phyloP scores from a whole-genome alignment of 106 monocot species.

The Narthecium ossifragum region DNA sequence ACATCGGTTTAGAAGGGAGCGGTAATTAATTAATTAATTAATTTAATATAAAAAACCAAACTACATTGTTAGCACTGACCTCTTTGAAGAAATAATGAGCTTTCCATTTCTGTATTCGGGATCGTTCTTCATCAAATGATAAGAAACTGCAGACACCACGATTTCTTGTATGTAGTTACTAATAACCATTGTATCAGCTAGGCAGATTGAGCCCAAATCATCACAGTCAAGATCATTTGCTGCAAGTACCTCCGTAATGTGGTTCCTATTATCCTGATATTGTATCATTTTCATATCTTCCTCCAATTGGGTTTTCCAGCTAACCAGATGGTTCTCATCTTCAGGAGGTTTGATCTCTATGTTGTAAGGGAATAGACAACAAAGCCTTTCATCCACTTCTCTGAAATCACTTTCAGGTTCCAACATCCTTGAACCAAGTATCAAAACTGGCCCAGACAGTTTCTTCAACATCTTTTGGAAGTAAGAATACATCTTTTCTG shows the following conservation, averaged over 20 bases:
- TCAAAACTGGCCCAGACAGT: constrained; percentile 48
- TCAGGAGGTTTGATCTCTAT: constrained; percentile 76
- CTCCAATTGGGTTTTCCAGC: constrained; percentile 76
- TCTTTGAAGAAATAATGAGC: constrained; percentile 68
- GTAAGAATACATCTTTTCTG: constrained; percentile 46
- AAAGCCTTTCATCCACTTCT: constrained; percentile 51
- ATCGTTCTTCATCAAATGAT: constrained; percentile 74
- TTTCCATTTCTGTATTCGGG: constrained; percentile 82
- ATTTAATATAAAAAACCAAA: too few species aligned
- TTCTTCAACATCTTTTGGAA: constrained; percentile 62
- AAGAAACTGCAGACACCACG: constrained; percentile 69
- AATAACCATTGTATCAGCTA: constrained; percentile 53
- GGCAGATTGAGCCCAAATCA: constrained; percentile 61
- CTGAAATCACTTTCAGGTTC: constrained; percentile 28
- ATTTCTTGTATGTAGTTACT: constrained; percentile 80
- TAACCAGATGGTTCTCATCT: constrained; percentile 53
- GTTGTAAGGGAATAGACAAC: constrained; percentile 60
- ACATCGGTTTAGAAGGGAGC: constrained; percentile 11
- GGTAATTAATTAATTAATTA: too few species aligned
- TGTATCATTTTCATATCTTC: constrained; percentile 78
- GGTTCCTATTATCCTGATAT: constrained; percentile 74
- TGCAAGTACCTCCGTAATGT: constrained; percentile 66
- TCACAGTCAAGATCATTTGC: constrained; percentile 83
- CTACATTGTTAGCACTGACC: too few species aligned
- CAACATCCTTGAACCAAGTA: constrained; percentile 63